phyloP scores from a whole-genome alignment of 768 basidiomycete species.

The Lyophyllum decastes region DNA sequence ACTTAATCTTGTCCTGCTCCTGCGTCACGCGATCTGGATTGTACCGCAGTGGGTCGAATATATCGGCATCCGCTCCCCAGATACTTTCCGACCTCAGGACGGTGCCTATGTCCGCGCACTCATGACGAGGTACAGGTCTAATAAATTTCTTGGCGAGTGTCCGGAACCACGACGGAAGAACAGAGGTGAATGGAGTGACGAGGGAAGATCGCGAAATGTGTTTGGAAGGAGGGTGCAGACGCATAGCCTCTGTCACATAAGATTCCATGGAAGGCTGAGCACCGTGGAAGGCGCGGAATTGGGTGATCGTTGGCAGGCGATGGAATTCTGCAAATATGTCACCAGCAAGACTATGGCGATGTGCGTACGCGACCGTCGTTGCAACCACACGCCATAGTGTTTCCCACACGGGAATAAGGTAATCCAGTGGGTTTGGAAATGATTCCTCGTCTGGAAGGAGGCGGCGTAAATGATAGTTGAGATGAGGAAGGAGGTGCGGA shows the following conservation, averaged over 20 bases:
- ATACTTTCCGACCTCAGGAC: constrained; percentile 32
- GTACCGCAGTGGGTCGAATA: constrained; percentile 47
- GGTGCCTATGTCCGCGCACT: constrained; percentile 35
- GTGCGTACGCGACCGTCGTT: constrained; percentile 36
- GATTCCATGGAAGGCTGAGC: constrained; percentile 31
- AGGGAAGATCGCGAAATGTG: constrained; percentile 38
- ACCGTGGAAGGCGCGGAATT: constrained; percentile 26
- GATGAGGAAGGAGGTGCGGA: constrained; percentile 26
- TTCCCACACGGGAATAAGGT: constrained; percentile 62
- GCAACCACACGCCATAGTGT: constrained; percentile 65
- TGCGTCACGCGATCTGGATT: constrained; percentile 17
- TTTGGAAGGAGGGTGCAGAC: constrained; percentile 53
- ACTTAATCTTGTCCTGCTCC: constrained; percentile 20
- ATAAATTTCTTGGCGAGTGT: neutral
- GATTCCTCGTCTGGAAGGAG: constrained; percentile 38
- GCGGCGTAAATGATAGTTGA: constrained; percentile 36
- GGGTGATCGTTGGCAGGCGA: constrained; percentile 24
- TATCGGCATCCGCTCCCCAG: constrained; percentile 36
- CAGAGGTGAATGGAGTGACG: neutral
- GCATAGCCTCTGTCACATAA: constrained; percentile 45
- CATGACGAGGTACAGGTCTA: constrained; percentile 18
- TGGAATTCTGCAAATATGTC: constrained; percentile 38
- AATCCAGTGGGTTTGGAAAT: constrained; percentile 46
- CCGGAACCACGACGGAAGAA: neutral
- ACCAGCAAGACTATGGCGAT: constrained; percentile 22